Percentiles rank a stretch among this genome's conserved stretches.
Conservation (phyloP, 139 green algal species). For the Pseudopediastrum boryanum region DNA sequence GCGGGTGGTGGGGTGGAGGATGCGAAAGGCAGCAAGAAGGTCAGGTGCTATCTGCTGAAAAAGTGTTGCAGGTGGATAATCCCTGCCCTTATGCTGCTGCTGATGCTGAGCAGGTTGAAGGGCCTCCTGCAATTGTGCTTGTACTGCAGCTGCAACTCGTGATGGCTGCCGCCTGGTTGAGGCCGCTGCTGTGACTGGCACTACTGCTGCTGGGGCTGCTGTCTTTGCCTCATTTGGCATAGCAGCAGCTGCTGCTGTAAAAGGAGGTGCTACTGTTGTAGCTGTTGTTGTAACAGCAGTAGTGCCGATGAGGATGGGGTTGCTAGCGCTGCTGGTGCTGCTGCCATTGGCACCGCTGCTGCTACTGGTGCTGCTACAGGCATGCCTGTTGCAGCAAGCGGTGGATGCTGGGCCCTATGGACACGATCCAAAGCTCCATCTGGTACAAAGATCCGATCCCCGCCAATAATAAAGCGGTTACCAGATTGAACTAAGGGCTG, state of each 20-base stretch:
- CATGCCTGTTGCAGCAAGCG: not conserved
- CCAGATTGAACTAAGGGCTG: too few relatives aligned
- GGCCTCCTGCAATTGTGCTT: too few relatives aligned
- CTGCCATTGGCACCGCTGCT: not conserved
- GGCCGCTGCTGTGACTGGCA: not conserved
- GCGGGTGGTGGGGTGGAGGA: not conserved
- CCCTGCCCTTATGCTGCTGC: not conserved
- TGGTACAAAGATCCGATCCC: too few relatives aligned
- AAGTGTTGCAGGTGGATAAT: not conserved
- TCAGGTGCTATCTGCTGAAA: not conserved
- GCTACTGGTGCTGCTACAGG: conserved; percentile 1
- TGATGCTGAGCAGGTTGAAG: too few relatives aligned
- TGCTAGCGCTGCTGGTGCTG: not conserved
- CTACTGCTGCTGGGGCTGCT: not conserved
- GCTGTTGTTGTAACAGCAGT: not conserved
- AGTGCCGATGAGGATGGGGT: not conserved
- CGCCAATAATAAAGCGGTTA: too few relatives aligned
- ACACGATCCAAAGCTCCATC: too few relatives aligned
- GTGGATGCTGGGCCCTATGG: too few relatives aligned
- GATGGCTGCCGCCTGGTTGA: not conserved
- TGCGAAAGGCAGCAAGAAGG: not conserved
- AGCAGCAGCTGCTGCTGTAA: not conserved
- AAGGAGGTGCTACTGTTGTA: not conserved
- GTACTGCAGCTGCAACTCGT: not conserved
- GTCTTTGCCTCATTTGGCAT: not conserved